Conservation (phyloP, 2,329 filamentous ascomycete genomes). For the Ophidiomyces ophidiicola region DNA sequence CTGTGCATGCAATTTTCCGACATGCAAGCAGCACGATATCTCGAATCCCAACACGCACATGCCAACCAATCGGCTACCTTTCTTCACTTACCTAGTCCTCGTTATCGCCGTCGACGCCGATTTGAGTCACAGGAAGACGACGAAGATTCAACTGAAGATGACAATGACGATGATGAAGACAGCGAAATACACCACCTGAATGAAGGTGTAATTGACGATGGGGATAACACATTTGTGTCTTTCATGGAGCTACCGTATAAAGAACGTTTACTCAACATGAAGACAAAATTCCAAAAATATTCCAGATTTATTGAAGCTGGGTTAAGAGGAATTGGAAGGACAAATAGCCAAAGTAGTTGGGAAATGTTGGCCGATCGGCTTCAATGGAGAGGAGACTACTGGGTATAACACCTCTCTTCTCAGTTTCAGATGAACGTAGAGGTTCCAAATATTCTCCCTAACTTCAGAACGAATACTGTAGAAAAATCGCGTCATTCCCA, state of each 20-base stretch:
- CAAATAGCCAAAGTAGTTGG: constrained; percentile 60
- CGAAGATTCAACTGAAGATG: constrained; percentile 16
- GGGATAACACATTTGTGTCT: constrained; percentile 31
- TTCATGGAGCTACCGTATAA: constrained; percentile 36
- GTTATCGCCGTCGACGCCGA: constrained; percentile 3
- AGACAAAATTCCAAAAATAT: constrained; percentile 51
- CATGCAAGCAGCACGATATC: constrained; percentile 36
- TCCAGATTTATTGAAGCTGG: constrained; percentile 61
- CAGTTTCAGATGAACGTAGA: too few relatives aligned
- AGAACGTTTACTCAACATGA: constrained; percentile 45
- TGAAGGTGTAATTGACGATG: constrained; percentile 29
- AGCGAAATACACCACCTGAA: constrained; percentile 14
- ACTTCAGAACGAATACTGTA: too few relatives aligned
- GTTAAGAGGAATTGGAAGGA: constrained; percentile 61
- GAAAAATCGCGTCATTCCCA: too few relatives aligned
- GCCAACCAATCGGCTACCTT: constrained; percentile 21
- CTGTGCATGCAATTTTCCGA: constrained; percentile 59
- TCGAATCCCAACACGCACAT: constrained; percentile 29
- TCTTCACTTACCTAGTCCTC: constrained; percentile 10
- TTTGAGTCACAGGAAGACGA: constrained; percentile 15
- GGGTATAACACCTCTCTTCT: background rate
- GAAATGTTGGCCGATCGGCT: constrained; percentile 72
- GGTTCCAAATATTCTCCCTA: too few relatives aligned
- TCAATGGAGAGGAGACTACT: constrained; percentile 36
- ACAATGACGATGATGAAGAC: constrained; percentile 20